These are phyloP conservation scores for Phaeophleospora eucalypticola DNA, from an alignment of 2,329 filamentous ascomycete genomes.

Conservation along the genomic window DNA sequence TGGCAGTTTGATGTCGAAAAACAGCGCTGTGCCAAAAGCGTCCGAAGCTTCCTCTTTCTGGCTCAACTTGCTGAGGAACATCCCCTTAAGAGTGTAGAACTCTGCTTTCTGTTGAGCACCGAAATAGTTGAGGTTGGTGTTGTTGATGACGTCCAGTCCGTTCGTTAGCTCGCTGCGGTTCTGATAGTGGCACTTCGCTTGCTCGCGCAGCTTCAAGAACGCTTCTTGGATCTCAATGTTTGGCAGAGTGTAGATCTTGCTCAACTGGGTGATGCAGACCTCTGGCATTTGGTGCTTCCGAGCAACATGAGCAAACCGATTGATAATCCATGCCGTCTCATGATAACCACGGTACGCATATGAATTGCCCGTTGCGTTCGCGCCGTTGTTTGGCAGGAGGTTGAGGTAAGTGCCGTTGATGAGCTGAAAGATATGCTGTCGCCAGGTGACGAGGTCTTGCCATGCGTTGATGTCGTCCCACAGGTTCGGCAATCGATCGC, in stretches of 20 bases:
- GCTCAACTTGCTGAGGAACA: conserved; percentile 93
- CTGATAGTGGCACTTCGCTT: conserved; percentile 98
- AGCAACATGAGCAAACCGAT: conserved; percentile 94
- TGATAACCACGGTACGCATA: conserved; percentile 97
- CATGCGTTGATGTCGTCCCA: conserved; percentile 99
- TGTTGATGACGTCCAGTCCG: conserved; percentile 97
- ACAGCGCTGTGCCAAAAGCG: conserved; percentile 90
- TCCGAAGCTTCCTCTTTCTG: conserved; percentile 89
- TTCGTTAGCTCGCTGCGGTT: conserved; percentile 88
- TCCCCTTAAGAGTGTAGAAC: conserved; percentile 98
- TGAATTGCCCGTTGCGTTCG: conserved; percentile 78
- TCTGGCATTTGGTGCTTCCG: conserved; percentile 95
- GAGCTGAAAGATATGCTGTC: conserved; percentile 95
- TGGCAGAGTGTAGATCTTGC: conserved; percentile 94
- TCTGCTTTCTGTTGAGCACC: conserved; percentile 94
- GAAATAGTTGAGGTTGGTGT: conserved; percentile 98
- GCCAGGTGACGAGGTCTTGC: conserved; percentile 99
- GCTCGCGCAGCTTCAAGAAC: conserved; percentile 95
- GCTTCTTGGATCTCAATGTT: conserved; percentile 99
- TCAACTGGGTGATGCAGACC: conserved; percentile 94
- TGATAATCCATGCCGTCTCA: conserved; percentile 99
- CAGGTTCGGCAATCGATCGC: conserved; percentile 89
- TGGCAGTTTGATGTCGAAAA: conserved; percentile 89
- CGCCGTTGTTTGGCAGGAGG: conserved; percentile 70
- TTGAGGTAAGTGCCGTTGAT: conserved; percentile 93